Conservation (phyloP, 2,329 filamentous ascomycete species). For the Talaromyces funiculosus region DNA sequence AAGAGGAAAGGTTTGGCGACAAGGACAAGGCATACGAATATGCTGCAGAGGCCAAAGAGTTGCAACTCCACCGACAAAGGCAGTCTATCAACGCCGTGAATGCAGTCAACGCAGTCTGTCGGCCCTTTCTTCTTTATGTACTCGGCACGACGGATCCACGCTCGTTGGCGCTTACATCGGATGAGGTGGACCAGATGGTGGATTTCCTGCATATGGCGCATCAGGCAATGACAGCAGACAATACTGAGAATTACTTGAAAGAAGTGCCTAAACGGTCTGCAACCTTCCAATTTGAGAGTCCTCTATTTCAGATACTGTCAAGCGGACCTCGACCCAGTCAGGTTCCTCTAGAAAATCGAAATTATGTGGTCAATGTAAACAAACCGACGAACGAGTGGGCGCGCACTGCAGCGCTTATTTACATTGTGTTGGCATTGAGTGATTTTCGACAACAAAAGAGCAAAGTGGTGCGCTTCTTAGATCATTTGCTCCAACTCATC, state of each 20-base stretch:
- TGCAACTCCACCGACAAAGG: slow-evolving; percentile 26
- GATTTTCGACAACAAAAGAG: slow-evolving; percentile 27
- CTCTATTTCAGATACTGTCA: slow-evolving; percentile 37
- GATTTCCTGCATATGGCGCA: slow-evolving; percentile 33
- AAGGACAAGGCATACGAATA: slow-evolving; percentile 24
- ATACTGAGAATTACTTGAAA: slow-evolving; percentile 21
- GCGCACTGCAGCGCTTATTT: slow-evolving; percentile 35
- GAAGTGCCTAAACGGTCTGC: slow-evolving; percentile 26
- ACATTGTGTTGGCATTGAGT: slow-evolving; percentile 34
- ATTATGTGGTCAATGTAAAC: slow-evolving; percentile 31
- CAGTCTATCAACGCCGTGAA: slow-evolving; percentile 18
- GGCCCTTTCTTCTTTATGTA: slow-evolving; percentile 32
- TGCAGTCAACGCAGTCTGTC: slow-evolving; percentile 16
- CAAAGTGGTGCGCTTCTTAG: slow-evolving; percentile 31
- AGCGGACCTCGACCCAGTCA: slow-evolving; percentile 36
- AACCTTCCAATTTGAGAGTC: slow-evolving; percentile 33
- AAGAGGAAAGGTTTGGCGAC: slow-evolving; percentile 36
- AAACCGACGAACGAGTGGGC: slow-evolving; percentile 30
- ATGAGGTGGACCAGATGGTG: slow-evolving; percentile 26
- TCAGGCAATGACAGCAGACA: slow-evolving; percentile 30
- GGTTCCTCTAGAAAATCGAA: slow-evolving; percentile 31
- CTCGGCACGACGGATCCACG: slow-evolving; percentile 27
- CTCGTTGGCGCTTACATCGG: slow-evolving; percentile 11
- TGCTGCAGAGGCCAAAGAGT: slow-evolving; percentile 23
- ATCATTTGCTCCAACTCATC: slow-evolving; percentile 22